Base-by-base conservation (phyloP, 1,284 basidiomycete genomes). In the Apiotrichum sp. region DNA sequence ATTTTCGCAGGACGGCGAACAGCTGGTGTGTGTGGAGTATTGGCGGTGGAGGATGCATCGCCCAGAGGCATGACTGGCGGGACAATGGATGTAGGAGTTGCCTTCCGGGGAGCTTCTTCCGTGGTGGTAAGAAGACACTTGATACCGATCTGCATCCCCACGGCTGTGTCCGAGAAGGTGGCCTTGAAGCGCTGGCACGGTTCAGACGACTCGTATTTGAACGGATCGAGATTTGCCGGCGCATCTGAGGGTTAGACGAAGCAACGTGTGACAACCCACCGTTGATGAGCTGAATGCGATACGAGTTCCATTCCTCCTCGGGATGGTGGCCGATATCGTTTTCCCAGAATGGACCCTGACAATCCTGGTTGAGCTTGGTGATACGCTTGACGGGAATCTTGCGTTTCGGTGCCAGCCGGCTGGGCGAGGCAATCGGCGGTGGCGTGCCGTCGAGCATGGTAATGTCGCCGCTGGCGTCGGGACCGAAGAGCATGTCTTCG, bases 311-410 rank as follows among this genome's bases (percentile, higher is more conserved):
- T 4, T 67, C 72, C 9, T 71, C 65, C 6, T 35, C 58, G 29
- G 49, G 38, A 16, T 69, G 64, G 43, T 68, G 62, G 0, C 70
- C 74, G 41, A 75, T 57, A 13, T 53, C 45, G 3, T 43, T 52
- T 61, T 77, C 75, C 74, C 74, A 74, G 6, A 72, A 43, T 4
- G 75, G 75, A 6, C 75, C 75, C 14, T 64, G 68, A 60, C 67
- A 71, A n/a, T 56, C 67, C 16, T 72, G 75, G 13, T 61, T 65
- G n/a, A 77, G 53, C 61, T 72, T 73, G 43, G 70, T 66, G n/a
- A 74, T 62, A 35, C 65, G 70, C 55, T 70, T 75, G 11, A 66
- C 65, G 7, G 59, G 70, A 69, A 48, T 72, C 11, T 73, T 71
- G 44, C 68, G 65, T 2, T 65, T 67, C 8, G 70, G 68, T 49